Percentiles rank a stretch among this genome's conserved stretches.
Evolutionary conservation across 352 stramenopile species (phyloP).

Genomic region (Peronospora farinosa): DNA sequence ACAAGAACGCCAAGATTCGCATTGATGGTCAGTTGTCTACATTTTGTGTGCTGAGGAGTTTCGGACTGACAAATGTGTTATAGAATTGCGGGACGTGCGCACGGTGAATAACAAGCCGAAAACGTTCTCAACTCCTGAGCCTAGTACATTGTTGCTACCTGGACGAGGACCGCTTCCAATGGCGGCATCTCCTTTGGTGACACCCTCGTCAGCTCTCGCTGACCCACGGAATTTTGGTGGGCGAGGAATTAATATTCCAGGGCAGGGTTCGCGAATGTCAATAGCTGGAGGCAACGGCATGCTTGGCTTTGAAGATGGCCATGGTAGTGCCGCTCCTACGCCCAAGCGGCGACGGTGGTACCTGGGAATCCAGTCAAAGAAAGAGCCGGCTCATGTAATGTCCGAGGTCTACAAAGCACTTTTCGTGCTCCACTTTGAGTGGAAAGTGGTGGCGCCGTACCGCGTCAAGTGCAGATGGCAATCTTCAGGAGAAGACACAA

Average conservation of each 20-base stretch:
- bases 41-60: background rate
- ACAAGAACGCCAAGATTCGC: conserved; percentile 94
- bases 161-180: conserved; percentile 73
- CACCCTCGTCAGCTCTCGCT: conserved; percentile 35
- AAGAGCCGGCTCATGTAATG: conserved; percentile 99
- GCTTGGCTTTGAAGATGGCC: conserved; percentile 36
- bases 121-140: conserved; percentile 64
- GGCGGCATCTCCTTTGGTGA: conserved; percentile 71
- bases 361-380: conserved; percentile 99
- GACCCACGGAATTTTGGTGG: conserved; percentile 67
- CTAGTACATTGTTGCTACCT: conserved; percentile 58
- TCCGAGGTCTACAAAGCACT: conserved; percentile 99
- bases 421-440: conserved; percentile 94
- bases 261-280: conserved; percentile 25
- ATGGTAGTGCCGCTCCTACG: conserved; percentile 26
- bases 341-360: conserved; percentile 93
- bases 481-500: conserved; percentile 37
- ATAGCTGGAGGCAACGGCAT: conserved; percentile 15
- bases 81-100: conserved; percentile 71
- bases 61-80: conserved; percentile 7
- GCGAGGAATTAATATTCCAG: conserved; percentile 30
- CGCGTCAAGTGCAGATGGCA: conserved; percentile 96
- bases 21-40: conserved; percentile 54
- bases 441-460: conserved; percentile 94
- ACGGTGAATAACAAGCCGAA: conserved; percentile 69